Evolutionary conservation across 176 grass and related monocot species (phyloP).

Genomic region (Panicum miliaceum): DNA sequence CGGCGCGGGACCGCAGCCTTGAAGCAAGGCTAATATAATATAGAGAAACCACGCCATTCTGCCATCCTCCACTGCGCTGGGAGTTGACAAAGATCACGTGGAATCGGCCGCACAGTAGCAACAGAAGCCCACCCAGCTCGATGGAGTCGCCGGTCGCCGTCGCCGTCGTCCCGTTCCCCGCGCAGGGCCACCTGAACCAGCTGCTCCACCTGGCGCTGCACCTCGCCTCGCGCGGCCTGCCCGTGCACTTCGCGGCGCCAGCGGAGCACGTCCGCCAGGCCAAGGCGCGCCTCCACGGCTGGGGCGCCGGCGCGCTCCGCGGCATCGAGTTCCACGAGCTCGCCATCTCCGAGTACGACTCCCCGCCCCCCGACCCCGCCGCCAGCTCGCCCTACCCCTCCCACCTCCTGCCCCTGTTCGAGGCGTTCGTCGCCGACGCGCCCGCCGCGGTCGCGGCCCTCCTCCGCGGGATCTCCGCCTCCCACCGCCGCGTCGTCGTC

Average conservation of each 20-base stretch:
- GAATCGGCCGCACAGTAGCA: neutral
- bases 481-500: constrained; percentile 49
- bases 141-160: constrained; percentile 31
- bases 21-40: too few species aligned
- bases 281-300: constrained; percentile 36
- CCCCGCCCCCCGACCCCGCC: constrained; percentile 41
- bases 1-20: too few species aligned
- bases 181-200: constrained; percentile 85
- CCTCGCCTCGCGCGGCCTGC: constrained; percentile 41
- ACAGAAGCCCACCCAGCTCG: neutral
- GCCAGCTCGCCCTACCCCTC: constrained; percentile 40
- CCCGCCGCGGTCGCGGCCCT: constrained; percentile 34
- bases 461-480: constrained; percentile 33
- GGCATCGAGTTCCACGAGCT: constrained; percentile 56
- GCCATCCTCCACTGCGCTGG: too few species aligned
- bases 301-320: constrained; percentile 7
- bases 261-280: constrained; percentile 47
- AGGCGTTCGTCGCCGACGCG: constrained; percentile 26
- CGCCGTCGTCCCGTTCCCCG: constrained; percentile 60
- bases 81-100: too few species aligned
- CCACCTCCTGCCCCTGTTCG: constrained; percentile 46
- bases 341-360: constrained; percentile 45
- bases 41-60: too few species aligned
- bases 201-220: constrained; percentile 66
- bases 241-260: constrained; percentile 66